Evolutionary conservation across 2,329 filamentous ascomycete genomes (phyloP), one percentile per base, ranked within the genome.

Genomic region (Fusarium ramigenum): DNA sequence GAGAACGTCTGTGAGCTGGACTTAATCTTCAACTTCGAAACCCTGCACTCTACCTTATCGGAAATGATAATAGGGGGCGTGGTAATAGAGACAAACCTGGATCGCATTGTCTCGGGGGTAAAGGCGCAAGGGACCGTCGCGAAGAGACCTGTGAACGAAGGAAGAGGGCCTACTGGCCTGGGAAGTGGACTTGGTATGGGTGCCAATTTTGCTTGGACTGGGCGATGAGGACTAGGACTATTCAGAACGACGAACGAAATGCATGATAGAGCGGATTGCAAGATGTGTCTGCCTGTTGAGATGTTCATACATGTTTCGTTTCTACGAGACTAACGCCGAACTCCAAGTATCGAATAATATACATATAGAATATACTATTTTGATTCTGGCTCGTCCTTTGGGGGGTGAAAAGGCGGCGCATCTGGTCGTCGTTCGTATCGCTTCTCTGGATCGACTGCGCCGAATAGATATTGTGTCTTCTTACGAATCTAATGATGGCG

Each of bases 1-100:
- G 96, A 98, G 84, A 98, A 99, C 81, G 96, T 99, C 15, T 99
- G 96, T 87, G 96, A 99, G 85, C 87, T 99, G 63, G 95, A 99
- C 82, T 88, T 99, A 76, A 99, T 99, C 82, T 99, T 99, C 86
- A 98, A 98, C 81, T 99, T 97, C 78, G 96, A 99, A 87, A 97
- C 95, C 21, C 87, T 99, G 78, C 96, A 99, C 85, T 93, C 96
- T 14, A 91, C 95, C 21, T 85, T 98, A 15, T 92, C 91, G 65
- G 96, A 98, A 86, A 97, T 98, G 94, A 93, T 98, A 63, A 93
- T 97, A 21, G 96, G 96, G 19, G 96, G 96, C 2, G 94, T 98
- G 19, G 96, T 98, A 21, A 91, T 98, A 30, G 96, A 98, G 85
- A 98, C 96, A 37, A 94, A 92, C 77, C 84, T 97, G 69, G 95